Base-by-base conservation (phyloP, 768 basidiomycete species). In the Thelephora ganbajun region DNA sequence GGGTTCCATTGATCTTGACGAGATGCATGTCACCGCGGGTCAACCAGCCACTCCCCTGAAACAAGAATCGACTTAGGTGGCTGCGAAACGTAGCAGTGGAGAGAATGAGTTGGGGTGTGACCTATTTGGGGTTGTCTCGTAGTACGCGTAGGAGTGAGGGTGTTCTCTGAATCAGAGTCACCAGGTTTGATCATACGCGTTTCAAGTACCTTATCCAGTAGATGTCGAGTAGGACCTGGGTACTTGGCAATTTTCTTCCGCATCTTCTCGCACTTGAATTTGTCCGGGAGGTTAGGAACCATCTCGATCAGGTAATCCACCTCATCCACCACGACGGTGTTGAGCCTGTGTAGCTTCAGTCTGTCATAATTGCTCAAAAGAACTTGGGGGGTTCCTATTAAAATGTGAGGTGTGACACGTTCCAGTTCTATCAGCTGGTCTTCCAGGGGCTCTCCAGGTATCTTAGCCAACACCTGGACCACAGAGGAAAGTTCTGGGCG, bases 311-410 rank as follows among this genome's bases (percentile, higher is more conserved):
- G 64, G 59, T 79, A 81, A 56, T 88, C 86, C 43, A 76, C 79
- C 59, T 88, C 85, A 52, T 88, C 85, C 47, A 87, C 76, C 33
- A 79, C 77, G 43, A 88, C 69, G 1, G 71, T 73, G 13, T 72
- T 72, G 45, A 83, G 61, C 44, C 61, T 62, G 5, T 60, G 54
- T 43, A 83, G 51, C 46, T 68, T 66, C 16, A 84, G 59, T 12
- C 64, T 68, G 16, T 63, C 55, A 1, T 67, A 54, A 42, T 76
- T 70, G 43, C 83, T 83, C 54, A 76, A 56, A 4, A 83, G 51
- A 5, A 80, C 82, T 51, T 80, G 76, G 5, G 84, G 83, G 1
- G 86, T 88, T 35, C 71, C 74, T 47, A 87, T 77, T 45, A 86
- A 69, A 49, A 88, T 73, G 55, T 76, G 77, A 0, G 86, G 84